Percentiles rank a stretch among this genome's conserved stretches.
Evolutionary conservation across 2,329 filamentous ascomycete species (phyloP).

Genomic region (Periconia digitata): DNA sequence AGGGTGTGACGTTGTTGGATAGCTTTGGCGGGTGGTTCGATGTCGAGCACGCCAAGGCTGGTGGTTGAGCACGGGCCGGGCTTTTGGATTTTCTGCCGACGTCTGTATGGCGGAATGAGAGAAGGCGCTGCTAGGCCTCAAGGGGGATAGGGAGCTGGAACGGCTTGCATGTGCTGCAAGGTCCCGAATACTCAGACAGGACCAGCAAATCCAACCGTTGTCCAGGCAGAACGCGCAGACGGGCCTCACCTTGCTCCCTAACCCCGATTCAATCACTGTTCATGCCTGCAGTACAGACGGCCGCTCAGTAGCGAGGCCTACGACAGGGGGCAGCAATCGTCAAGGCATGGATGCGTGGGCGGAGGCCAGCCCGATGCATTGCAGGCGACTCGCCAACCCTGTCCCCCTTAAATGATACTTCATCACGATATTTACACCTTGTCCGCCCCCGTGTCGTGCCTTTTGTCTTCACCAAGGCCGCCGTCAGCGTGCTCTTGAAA

Average conservation of each 20-base stretch:
- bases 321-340: too few species aligned
- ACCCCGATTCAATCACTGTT: background rate
- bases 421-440: constrained; percentile 8
- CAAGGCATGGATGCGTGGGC: background rate
- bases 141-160: constrained; percentile 9
- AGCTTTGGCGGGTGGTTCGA: constrained; percentile 21
- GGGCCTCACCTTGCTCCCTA: background rate
- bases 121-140: constrained; percentile 9
- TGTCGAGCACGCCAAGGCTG: constrained; percentile 14
- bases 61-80: constrained; percentile 15
- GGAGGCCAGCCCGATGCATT: background rate
- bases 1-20: constrained; percentile 16
- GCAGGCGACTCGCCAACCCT: constrained; percentile 6
- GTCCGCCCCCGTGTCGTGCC: constrained; percentile 4
- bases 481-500: background rate
- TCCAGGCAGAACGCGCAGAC: background rate
- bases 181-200: background rate
- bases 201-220: background rate
- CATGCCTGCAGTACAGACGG: constrained; percentile 3
- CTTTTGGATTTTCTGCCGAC: too few species aligned
- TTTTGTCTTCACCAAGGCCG: constrained; percentile 5
- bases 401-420: constrained; percentile 15
- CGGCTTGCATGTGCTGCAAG: constrained; percentile 13
- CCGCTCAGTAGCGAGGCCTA: too few species aligned
- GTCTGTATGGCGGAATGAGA: background rate